phyloP scores from a whole-genome alignment of 192 early-diverging fungal species.

The Pilobolus umbonatus region DNA sequence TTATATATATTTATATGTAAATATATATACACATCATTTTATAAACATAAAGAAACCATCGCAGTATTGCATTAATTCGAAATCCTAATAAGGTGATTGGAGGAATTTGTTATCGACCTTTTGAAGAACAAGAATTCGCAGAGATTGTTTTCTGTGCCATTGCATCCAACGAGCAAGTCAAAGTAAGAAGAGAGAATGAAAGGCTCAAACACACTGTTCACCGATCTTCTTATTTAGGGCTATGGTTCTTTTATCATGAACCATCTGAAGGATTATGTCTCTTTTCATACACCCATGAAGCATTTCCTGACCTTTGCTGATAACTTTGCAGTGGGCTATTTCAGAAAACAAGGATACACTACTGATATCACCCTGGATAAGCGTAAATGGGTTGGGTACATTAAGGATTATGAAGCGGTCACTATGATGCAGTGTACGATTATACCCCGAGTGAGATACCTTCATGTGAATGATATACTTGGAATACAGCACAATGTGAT shows the following conservation, averaged over 20 bases:
- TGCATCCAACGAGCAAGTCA: slow-evolving; percentile 82
- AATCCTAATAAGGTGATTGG: slow-evolving; percentile 74
- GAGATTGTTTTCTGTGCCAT: slow-evolving; percentile 99
- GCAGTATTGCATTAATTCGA: slow-evolving; percentile 74
- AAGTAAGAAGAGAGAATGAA: slow-evolving; percentile 56
- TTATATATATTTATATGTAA: too few relatives aligned
- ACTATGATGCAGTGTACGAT: slow-evolving; percentile 98
- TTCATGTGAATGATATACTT: slow-evolving; percentile 67
- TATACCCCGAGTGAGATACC: slow-evolving; percentile 81
- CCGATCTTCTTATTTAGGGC: slow-evolving; percentile 53
- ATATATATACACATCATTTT: background rate
- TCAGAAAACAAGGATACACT: slow-evolving; percentile 98
- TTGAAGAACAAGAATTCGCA: slow-evolving; percentile 81
- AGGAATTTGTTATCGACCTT: slow-evolving; percentile 91
- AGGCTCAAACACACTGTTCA: too few relatives aligned
- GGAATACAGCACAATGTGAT: slow-evolving; percentile 73
- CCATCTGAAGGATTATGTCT: slow-evolving; percentile 91
- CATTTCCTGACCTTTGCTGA: slow-evolving; percentile 98
- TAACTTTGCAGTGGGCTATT: slow-evolving; percentile 97
- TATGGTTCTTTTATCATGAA: slow-evolving; percentile 95
- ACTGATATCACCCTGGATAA: slow-evolving; percentile 94
- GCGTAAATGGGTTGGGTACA: slow-evolving; percentile 93
- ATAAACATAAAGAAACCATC: slow-evolving; percentile 61
- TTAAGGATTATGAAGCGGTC: slow-evolving; percentile 99
- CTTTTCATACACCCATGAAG: slow-evolving; percentile 58